Evolutionary conservation across 805 yeast species (phyloP).

Genomic region (Candida sanyiensis): DNA sequence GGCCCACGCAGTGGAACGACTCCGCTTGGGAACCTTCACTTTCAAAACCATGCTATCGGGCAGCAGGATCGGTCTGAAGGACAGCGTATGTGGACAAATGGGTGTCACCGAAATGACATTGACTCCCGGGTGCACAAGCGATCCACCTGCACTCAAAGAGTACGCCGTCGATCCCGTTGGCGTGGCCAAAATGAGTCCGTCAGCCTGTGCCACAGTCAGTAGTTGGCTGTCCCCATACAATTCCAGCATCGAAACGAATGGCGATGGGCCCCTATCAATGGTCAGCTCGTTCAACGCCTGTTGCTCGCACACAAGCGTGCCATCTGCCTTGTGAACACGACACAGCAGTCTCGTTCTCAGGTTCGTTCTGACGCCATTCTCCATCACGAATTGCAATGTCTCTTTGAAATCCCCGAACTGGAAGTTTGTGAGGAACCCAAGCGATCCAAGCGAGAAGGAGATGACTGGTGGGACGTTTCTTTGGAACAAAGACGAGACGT

Average conservation of each 20-base stretch:
- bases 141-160: slow-evolving; percentile 92
- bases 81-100: slow-evolving; percentile 91
- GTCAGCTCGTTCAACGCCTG: slow-evolving; percentile 88
- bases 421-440: slow-evolving; percentile 89
- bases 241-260: slow-evolving; percentile 85
- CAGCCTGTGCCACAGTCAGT: slow-evolving; percentile 88
- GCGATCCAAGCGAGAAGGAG: slow-evolving; percentile 82
- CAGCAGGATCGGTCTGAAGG: slow-evolving; percentile 84
- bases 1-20: slow-evolving; percentile 93
- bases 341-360: slow-evolving; percentile 86
- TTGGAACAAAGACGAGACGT: slow-evolving; percentile 83
- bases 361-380: slow-evolving; percentile 69
- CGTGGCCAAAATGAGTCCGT: slow-evolving; percentile 86
- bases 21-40: slow-evolving; percentile 74
- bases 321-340: slow-evolving; percentile 49
- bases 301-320: slow-evolving; percentile 42
- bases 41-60: slow-evolving; percentile 90
- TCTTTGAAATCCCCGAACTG: slow-evolving; percentile 66
- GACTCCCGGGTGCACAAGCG: slow-evolving; percentile 90
- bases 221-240: slow-evolving; percentile 82
- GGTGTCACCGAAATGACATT: slow-evolving; percentile 92
- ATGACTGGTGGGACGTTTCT: slow-evolving; percentile 85
- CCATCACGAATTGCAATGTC: slow-evolving; percentile 51
- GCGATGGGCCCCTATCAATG: slow-evolving; percentile 90
- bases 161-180: slow-evolving; percentile 98